These are phyloP conservation scores for Eimeria falciformis DNA, from an alignment of 169 alveolate species.

Conservation along the genomic window DNA sequence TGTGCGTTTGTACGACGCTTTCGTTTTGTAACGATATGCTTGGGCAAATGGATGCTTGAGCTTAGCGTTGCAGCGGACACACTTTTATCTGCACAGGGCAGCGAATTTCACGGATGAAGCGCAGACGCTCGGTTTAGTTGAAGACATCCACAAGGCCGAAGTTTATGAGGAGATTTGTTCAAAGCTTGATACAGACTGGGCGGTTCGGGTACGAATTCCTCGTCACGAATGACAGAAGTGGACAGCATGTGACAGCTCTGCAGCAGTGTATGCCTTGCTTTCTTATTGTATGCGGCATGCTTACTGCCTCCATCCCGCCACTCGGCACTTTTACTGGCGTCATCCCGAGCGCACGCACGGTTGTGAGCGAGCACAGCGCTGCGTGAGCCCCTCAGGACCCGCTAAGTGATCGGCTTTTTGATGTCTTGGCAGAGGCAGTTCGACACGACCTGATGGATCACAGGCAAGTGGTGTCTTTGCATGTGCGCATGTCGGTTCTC, in stretches of 20 bases:
- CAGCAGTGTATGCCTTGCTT: too few species aligned
- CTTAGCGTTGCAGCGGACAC: neutral
- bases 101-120: constrained; percentile 66
- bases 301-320: too few species aligned
- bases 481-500: neutral
- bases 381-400: constrained; percentile 22
- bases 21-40: neutral
- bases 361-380: too few species aligned
- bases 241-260: too few species aligned
- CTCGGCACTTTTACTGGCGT: too few species aligned
- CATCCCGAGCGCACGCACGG: too few species aligned
- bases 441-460: constrained; percentile 78
- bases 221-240: too few species aligned
- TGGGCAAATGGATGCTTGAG: neutral
- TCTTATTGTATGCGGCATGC: too few species aligned
- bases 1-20: neutral
- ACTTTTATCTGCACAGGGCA: constrained; percentile 24
- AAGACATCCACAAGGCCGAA: constrained; percentile 75
- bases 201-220: constrained; percentile 22
- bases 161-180: constrained; percentile 57
- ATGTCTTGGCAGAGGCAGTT: constrained; percentile 74
- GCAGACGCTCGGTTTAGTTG: constrained; percentile 43
- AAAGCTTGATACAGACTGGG: constrained; percentile 66
- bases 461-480: constrained; percentile 39
- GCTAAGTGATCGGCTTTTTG: constrained; percentile 68